These are phyloP conservation scores for Syzygium grande DNA, from an alignment of 345 rosid species.

Conservation along the genomic window DNA sequence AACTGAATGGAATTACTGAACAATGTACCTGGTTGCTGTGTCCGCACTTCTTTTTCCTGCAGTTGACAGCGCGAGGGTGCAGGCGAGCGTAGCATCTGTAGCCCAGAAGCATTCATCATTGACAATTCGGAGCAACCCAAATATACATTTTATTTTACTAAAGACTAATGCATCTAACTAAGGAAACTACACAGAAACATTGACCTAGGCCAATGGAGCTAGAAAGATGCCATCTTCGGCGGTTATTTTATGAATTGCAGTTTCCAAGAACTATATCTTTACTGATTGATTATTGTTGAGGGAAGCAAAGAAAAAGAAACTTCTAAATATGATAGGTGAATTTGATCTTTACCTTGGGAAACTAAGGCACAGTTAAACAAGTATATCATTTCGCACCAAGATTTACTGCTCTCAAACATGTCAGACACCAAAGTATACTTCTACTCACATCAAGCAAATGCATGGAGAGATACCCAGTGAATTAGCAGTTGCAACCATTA, in stretches of 20 bases:
- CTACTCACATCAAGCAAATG: background rate
- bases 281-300: background rate
- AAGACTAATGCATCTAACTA: background rate
- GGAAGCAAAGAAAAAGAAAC: background rate
- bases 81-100: conserved; percentile 88
- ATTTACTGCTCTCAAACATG: background rate
- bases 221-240: background rate
- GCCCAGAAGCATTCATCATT: background rate
- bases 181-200: background rate
- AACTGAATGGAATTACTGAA: background rate
- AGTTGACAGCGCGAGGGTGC: conserved; percentile 95
- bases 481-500: background rate
- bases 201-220: background rate
- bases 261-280: background rate
- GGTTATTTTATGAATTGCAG: background rate
- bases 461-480: background rate
- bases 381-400: background rate
- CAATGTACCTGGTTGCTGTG: conserved; percentile 89
- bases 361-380: background rate
- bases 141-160: background rate
- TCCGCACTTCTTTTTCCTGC: conserved; percentile 99
- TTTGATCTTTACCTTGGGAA: background rate
- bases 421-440: background rate
- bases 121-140: background rate
- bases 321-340: background rate